Percentiles rank a stretch among this genome's conserved stretches.
These are phyloP conservation scores for Tetrahymena elliotti DNA, from an alignment of 73 alveolate genomes.

Conservation along the genomic window DNA sequence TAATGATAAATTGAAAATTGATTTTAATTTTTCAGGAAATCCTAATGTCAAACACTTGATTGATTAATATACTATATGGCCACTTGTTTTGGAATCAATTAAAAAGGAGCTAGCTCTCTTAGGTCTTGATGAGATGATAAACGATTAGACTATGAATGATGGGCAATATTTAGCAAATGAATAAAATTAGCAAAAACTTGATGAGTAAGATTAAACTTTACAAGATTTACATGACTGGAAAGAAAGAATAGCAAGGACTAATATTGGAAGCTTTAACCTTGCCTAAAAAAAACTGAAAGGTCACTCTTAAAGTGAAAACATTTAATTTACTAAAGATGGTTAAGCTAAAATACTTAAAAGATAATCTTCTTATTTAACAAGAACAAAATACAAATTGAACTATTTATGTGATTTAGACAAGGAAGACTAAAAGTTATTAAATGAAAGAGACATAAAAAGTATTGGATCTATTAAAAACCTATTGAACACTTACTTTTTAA, in stretches of 20 bases:
- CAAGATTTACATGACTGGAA: background rate
- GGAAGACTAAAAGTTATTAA: background rate
- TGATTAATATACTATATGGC: background rate
- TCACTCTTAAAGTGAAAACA: background rate
- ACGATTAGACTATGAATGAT: background rate
- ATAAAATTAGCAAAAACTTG: background rate
- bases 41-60: background rate
- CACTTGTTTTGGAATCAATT: background rate
- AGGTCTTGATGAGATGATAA: background rate
- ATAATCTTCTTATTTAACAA: background rate
- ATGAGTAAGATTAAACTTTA: background rate
- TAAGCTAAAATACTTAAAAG: background rate
- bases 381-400: background rate
- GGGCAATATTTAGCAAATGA: background rate
- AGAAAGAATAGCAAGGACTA: background rate
- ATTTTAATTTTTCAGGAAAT: background rate
- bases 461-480: background rate
- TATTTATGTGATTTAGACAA: background rate
- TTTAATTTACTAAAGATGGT: background rate
- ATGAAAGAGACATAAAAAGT: background rate
- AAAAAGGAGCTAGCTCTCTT: background rate
- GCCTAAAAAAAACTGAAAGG: background rate
- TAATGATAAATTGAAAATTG: background rate
- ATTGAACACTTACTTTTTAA: background rate
- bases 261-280: background rate